Evolutionary conservation across 352 stramenopile species (phyloP).

Genomic region (Phytophthora cactorum): DNA sequence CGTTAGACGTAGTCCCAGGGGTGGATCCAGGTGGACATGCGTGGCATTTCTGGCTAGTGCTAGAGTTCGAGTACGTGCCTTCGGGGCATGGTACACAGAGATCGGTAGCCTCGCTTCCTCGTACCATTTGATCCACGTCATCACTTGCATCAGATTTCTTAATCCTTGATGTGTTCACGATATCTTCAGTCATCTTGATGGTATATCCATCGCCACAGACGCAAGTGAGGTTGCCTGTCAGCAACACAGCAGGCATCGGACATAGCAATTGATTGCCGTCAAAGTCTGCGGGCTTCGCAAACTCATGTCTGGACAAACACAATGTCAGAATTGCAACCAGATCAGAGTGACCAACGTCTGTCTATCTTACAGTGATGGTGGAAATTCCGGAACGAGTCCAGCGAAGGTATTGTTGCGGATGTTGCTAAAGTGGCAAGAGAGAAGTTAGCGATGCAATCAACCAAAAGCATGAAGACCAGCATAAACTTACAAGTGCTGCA

Average conservation of each 20-base stretch:
- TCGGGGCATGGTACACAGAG: conserved; percentile 43
- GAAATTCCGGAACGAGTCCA: conserved; percentile 34
- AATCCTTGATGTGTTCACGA: not conserved
- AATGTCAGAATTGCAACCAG: not conserved
- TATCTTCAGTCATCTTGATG: conserved; percentile 2
- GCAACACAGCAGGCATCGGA: conserved; percentile 17
- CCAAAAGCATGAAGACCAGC: not conserved
- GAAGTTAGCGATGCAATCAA: not conserved
- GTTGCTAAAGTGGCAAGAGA: conserved; percentile 28
- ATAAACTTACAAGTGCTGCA: conserved; percentile 56
- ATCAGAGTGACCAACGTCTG: not conserved
- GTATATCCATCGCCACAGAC: conserved; percentile 39
- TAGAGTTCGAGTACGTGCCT: conserved; percentile 55
- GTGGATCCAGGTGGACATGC: conserved; percentile 43
- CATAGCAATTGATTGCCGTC: conserved; percentile 27
- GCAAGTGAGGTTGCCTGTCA: conserved; percentile 37
- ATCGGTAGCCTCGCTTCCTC: conserved; percentile 17
- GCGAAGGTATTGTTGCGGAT: conserved; percentile 43
- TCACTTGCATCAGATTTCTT: conserved; percentile 1
- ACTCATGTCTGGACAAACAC: conserved; percentile 11
- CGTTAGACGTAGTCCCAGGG: not conserved
- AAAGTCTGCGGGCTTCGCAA: conserved; percentile 21
- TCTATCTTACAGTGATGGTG: conserved; percentile 37
- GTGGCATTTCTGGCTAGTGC: conserved; percentile 47
- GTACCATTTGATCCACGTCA: conserved; percentile 1